A percentile compares a stretch with the other conserved stretches of the same genome.
Evolutionary conservation across 352 stramenopile genomes (phyloP).

Genomic region (Globisporangium acanthophoron): DNA sequence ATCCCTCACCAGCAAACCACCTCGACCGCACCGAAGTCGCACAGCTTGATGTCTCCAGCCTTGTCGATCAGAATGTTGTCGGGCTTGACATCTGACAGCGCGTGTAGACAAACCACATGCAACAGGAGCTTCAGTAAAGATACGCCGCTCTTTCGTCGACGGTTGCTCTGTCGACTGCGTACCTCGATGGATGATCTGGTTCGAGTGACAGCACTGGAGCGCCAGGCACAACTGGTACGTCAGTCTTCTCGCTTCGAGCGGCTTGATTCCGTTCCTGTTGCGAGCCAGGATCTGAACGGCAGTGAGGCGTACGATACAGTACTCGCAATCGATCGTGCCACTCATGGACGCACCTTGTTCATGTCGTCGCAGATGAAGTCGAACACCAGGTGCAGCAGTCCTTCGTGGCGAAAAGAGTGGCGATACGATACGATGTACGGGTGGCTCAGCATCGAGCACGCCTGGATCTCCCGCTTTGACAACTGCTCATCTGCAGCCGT

Average conservation of each 20-base stretch:
- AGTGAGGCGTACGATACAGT: background rate
- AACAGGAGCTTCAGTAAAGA: background rate
- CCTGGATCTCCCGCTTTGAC: conserved; percentile 76
- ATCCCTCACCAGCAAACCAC: background rate
- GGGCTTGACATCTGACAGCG: conserved; percentile 60
- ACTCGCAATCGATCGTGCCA: background rate
- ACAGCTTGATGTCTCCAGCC: conserved; percentile 63
- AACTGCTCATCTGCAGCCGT: conserved; percentile 53
- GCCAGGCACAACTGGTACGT: conserved; percentile 74
- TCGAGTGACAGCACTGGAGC: conserved; percentile 71
- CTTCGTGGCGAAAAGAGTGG: conserved; percentile 75
- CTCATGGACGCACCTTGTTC: conserved; percentile 40
- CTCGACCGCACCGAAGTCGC: conserved; percentile 53
- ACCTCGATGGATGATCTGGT: conserved; percentile 81
- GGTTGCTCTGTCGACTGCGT: background rate
- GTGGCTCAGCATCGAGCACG: conserved; percentile 79
- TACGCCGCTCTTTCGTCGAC: background rate
- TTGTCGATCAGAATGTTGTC: conserved; percentile 83
- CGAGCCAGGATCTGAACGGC: conserved; percentile 36
- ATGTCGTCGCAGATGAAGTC: conserved; percentile 67
- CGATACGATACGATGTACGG: conserved; percentile 79
- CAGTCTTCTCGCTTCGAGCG: conserved; percentile 35
- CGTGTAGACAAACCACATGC: background rate
- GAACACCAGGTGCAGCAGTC: conserved; percentile 72
- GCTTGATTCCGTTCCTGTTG: conserved; percentile 57